phyloP scores from a whole-genome alignment of 2,329 filamentous ascomycete species.

The Thielaviopsis ethacetica region DNA sequence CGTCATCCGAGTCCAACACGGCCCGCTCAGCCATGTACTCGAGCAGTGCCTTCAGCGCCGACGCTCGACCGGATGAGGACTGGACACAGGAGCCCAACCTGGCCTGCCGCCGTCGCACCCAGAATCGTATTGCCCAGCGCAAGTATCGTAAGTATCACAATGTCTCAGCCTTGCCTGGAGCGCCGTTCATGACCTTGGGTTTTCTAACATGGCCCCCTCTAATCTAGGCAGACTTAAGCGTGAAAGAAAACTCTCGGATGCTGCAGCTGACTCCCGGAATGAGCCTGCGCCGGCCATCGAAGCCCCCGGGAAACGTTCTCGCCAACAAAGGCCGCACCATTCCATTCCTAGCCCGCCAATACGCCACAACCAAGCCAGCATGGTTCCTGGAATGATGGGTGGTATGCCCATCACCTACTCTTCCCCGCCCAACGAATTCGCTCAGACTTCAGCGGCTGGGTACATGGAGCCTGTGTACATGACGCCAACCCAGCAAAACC shows the following conservation, averaged over 20 bases:
- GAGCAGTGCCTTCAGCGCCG: conserved; percentile 87
- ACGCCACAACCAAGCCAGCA: not conserved
- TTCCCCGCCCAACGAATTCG: not conserved
- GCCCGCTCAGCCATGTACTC: conserved; percentile 26
- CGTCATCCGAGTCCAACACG: not conserved
- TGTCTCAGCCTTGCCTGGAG: no score
- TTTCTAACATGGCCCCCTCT: not conserved
- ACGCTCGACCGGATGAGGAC: conserved; percentile 90
- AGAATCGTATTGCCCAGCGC: conserved; percentile 92
- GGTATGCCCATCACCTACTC: not conserved
- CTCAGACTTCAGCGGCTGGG: not conserved
- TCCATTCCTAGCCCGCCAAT: not conserved
- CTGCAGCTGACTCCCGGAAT: not conserved
- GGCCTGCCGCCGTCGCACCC: conserved; percentile 81
- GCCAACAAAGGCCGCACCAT: not conserved
- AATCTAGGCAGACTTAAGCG: not conserved
- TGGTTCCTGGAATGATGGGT: not conserved
- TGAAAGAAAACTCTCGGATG: not conserved
- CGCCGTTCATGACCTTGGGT: not conserved
- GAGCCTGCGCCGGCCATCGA: not conserved
- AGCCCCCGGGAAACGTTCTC: not conserved
- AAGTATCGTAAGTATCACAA: conserved; percentile 73
- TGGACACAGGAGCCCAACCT: conserved; percentile 99
- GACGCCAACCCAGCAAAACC: not conserved
- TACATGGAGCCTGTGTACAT: not conserved